These are phyloP conservation scores for Hyphopichia buzzinii DNA, from an alignment of 1,139 yeast genomes.

Conservation along the genomic window DNA sequence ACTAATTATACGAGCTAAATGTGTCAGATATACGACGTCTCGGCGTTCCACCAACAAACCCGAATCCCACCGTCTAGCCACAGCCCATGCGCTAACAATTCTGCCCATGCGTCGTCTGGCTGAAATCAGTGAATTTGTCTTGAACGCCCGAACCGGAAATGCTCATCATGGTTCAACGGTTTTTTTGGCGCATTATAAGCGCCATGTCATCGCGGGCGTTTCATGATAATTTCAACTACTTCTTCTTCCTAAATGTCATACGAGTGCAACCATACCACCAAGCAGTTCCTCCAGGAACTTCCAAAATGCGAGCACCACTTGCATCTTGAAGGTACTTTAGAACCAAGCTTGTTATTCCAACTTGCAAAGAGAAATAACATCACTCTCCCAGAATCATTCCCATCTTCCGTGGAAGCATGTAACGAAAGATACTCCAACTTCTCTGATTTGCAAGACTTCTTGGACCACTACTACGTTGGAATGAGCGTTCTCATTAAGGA, in stretches of 20 bases:
- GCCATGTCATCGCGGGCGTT: neutral
- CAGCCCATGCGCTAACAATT: too few species aligned
- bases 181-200: too few species aligned
- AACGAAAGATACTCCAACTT: constrained; percentile 58
- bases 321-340: constrained; percentile 78
- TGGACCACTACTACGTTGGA: constrained; percentile 76
- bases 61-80: too few species aligned
- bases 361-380: constrained; percentile 60
- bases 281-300: constrained; percentile 54
- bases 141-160: too few species aligned
- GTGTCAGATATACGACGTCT: too few species aligned
- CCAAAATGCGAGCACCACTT: constrained; percentile 86
- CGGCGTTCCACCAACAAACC: too few species aligned
- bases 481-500: constrained; percentile 67
- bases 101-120: too few species aligned
- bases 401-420: constrained; percentile 52
- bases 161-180: too few species aligned
- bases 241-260: too few species aligned
- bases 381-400: constrained; percentile 58
- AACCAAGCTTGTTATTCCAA: constrained; percentile 65
- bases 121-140: too few species aligned
- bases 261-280: constrained; percentile 18
- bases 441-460: constrained; percentile 69
- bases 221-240: too few species aligned
- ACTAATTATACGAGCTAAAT: too few species aligned